Conservation (phyloP, 2,329 filamentous ascomycete genomes). For the Aspergillus sp. region DNA sequence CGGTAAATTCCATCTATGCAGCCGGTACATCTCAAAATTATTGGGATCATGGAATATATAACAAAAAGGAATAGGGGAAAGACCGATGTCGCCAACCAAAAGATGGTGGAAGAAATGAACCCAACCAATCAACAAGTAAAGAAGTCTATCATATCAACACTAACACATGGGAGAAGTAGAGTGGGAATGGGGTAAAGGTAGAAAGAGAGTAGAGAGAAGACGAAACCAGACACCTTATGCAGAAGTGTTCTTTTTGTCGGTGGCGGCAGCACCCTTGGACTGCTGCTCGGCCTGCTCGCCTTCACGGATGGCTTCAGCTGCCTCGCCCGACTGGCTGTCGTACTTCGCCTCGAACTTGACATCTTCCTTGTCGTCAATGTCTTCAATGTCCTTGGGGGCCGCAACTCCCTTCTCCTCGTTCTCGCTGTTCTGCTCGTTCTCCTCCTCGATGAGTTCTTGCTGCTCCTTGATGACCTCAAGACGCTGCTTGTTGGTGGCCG, state of each 20-base stretch:
- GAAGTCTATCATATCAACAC: constrained; percentile 22
- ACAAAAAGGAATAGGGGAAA: background rate
- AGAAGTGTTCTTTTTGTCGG: constrained; percentile 18
- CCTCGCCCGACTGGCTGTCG: constrained; percentile 50
- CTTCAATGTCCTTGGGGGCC: constrained; percentile 78
- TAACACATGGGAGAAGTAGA: constrained; percentile 18
- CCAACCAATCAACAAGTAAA: constrained; percentile 5
- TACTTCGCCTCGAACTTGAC: constrained; percentile 53
- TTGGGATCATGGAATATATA: background rate
- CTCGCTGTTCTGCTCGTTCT: constrained; percentile 86
- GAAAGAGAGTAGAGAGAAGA: constrained; percentile 6
- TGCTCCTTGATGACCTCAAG: constrained; percentile 98
- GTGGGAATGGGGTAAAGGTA: constrained; percentile 8
- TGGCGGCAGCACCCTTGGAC: constrained; percentile 13
- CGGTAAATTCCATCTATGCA: constrained; percentile 1
- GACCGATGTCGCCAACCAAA: background rate
- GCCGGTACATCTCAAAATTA: constrained; percentile 1
- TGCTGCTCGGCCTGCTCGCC: constrained; percentile 36
- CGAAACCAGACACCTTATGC: constrained; percentile 4
- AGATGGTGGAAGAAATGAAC: background rate
- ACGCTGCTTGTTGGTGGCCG: constrained; percentile 97
- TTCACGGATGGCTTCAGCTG: constrained; percentile 42
- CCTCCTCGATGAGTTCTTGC: constrained; percentile 95
- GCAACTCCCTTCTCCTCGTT: constrained; percentile 72
- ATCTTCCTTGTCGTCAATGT: constrained; percentile 92